Percentiles rank a stretch among this genome's conserved stretches.
phyloP scores from a whole-genome alignment of 352 stramenopile species.

The Globisporangium cystogenes region DNA sequence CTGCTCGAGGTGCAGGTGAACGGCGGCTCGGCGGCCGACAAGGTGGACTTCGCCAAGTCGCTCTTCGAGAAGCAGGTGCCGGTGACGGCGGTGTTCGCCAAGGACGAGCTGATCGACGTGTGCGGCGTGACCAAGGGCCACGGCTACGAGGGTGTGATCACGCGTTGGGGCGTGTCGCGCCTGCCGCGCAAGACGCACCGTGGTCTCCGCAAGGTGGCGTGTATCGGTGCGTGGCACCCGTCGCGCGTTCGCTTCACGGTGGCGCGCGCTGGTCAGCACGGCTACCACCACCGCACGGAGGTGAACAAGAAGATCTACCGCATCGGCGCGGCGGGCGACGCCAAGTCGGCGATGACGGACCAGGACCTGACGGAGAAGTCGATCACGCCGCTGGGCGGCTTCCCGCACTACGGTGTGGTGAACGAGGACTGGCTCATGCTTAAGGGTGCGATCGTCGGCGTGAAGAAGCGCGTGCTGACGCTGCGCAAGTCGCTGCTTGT shows the following conservation, averaged over 20 bases:
- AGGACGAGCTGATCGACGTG: conserved; percentile 99
- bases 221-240: conserved; percentile 99
- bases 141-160: conserved; percentile 98
- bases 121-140: conserved; percentile 99
- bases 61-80: conserved; percentile 99
- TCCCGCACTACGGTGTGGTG: conserved; percentile 99
- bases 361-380: conserved; percentile 99
- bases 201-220: conserved; percentile 99
- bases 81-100: conserved; percentile 92
- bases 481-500: conserved; percentile 98
- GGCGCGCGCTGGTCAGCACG: conserved; percentile 98
- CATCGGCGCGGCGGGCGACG: conserved; percentile 91
- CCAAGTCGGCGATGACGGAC: conserved; percentile 97
- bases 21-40: conserved; percentile 94
- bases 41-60: conserved; percentile 99
- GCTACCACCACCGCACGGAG: conserved; percentile 99
- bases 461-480: conserved; percentile 98
- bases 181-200: conserved; percentile 99
- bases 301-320: conserved; percentile 99
- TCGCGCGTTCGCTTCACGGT: conserved; percentile 98
- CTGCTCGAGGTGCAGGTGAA: conserved; percentile 99
- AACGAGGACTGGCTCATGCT: conserved; percentile 99
- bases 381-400: conserved; percentile 99
- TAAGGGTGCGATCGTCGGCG: conserved; percentile 97
- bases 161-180: conserved; percentile 98